Base-by-base conservation (phyloP, 331 rosid genomes). In the Quercus phellos region DNA sequence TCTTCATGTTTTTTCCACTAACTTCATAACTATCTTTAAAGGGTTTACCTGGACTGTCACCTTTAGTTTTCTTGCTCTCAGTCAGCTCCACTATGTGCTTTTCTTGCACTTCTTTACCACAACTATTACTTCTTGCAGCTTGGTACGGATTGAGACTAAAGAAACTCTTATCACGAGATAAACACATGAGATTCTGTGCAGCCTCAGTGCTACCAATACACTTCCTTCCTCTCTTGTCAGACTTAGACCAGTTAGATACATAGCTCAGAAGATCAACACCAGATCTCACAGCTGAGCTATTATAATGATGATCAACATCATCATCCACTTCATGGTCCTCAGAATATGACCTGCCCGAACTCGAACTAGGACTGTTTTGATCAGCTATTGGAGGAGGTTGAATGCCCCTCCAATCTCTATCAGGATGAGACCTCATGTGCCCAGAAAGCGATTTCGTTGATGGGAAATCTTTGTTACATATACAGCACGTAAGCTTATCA, bases 391-490 rank as follows among this genome's bases (percentile, higher is more conserved):
- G 4, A 18, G 86, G 88, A 51, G 78, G 88, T 1, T 19, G 42
- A 24, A 84, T 34, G 35, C 88, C 94, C 43, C 77, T 83, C 89
- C 85, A 83, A 1, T 53, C 64, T 42, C 90, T 83, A n/a, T 63
- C 70, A 4, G 54, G 77, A 43, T 82, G 86, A 14, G 53, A n/a
- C 30, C 82, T 82, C 83, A 82, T 82, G 77, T 78, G 86, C 14
- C 86, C 86, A 4, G 55, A 75, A 51, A 82, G 13, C 26, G 86
- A 60, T 12, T 68, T 68, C 53, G 19, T 13, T 1, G 79, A 78
- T 1, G 51, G 75, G 21, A 78, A 82, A 5, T 11, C 21, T 42
- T 72, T 78, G 29, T 32, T 26, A n/a, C 86, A 78, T 19, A 78
- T 50, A 32, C 22, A 22, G 51, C 82, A 82, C 4, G 46, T 64